Base-by-base conservation (phyloP, 441 rosid species). In the Melastoma candidum region DNA sequence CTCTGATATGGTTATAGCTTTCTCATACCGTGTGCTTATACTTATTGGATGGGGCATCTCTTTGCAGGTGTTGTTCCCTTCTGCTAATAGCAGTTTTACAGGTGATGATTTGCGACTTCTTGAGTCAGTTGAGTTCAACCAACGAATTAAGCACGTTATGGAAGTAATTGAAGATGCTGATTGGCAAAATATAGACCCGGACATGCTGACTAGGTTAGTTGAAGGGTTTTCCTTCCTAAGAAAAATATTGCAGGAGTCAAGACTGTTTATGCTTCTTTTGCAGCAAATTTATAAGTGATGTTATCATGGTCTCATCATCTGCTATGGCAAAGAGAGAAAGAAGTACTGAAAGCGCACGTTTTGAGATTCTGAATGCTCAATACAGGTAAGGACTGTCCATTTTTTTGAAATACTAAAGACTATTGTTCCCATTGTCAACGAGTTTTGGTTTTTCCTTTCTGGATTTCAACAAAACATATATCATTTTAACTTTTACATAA, bases 281-380 rank as follows among this genome's bases (percentile, higher is more conserved):
- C 92, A 94, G 99, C 73, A 82, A 87, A 71, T 95, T 82, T 69
- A 60, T 95, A 49, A 87, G 99, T 59, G 95, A 95, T 70, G 66
- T 75, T 63, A 67, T 87, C 61, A 85, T 95, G 99, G 67, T 63
- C 47, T 92, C 77, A 57, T 85, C 97, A 58, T 90, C 97, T 64
- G 81, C 95, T 70, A 79, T 95, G 89, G 85, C 95, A 29, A 68
- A 74, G 64, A 76, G 99, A 26, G 95, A 87, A 57, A 84, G 97
- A 70, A 80, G 95, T 71, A 77, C 95, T 65, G 99, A 95, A 76
- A 84, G 87, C 71, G 99, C 95, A 49, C 87, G 88, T 13, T 95
- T 95, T 56, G 97, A 90, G 77, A 61, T 95, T 65, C 75, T 95
- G 81, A 79, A 57, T 76, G 77, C 87, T 32, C 76, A 90, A 29